These are phyloP conservation scores for Discostella pseudostelligera DNA, from an alignment of 108 stramenopile species.

Conservation along the genomic window DNA sequence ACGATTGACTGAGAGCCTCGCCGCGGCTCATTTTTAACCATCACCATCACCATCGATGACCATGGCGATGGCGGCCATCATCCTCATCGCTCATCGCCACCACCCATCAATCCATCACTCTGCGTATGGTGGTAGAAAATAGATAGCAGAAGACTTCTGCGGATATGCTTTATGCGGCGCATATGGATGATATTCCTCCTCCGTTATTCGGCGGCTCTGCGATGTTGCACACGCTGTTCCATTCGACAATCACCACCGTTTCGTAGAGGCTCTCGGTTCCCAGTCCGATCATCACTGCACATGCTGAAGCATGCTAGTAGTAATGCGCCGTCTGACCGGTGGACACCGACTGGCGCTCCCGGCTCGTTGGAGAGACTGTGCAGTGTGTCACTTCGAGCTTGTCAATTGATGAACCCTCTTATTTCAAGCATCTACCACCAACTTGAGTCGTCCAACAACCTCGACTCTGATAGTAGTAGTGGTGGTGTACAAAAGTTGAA, in stretches of 20 bases:
- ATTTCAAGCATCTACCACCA: conserved; percentile 44
- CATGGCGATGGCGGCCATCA: no score
- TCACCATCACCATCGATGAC: no score
- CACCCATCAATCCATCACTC: no score
- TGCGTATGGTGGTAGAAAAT: no score
- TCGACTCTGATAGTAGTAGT: neutral
- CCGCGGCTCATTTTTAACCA: no score
- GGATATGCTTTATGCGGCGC: no score
- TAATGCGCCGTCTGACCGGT: neutral
- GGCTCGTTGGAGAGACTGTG: conserved; percentile 42
- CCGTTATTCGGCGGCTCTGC: neutral
- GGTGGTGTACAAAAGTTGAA: conserved; percentile 24
- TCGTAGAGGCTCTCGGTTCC: neutral
- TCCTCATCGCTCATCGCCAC: no score
- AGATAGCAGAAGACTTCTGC: no score
- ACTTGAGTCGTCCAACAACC: conserved; percentile 4
- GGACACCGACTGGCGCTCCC: conserved; percentile 3
- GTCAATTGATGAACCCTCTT: conserved; percentile 47
- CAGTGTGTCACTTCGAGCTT: conserved; percentile 28
- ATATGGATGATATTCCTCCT: neutral
- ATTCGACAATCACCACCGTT: neutral
- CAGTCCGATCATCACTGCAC: neutral
- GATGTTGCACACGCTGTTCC: neutral
- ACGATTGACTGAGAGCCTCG: no score
- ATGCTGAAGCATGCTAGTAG: neutral